A percentile compares a stretch with the other conserved stretches of the same genome.
Evolutionary conservation across 768 basidiomycete species (phyloP).

Genomic region (Trametes villosa): DNA sequence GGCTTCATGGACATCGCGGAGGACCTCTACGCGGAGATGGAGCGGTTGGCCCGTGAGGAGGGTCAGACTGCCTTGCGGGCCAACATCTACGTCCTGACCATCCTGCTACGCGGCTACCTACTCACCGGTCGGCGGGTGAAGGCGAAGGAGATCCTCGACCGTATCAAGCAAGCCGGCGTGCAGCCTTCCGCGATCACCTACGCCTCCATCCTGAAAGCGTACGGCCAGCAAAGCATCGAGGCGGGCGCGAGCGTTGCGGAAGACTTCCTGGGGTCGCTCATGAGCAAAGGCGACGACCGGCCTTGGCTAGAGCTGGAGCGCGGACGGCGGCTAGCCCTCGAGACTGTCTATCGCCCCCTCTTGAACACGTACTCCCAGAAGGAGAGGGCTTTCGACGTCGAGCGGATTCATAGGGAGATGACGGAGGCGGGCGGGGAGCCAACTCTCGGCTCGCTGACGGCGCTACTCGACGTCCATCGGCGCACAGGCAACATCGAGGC

Average conservation of each 20-base stretch:
- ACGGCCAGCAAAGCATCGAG: conserved; percentile 51
- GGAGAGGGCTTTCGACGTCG: conserved; percentile 54
- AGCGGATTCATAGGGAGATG: conserved; percentile 58
- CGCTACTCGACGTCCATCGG: conserved; percentile 76
- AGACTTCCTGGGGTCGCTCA: conserved; percentile 61
- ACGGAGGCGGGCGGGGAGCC: conserved; percentile 58
- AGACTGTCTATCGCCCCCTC: conserved; percentile 65
- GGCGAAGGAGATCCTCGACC: conserved; percentile 70
- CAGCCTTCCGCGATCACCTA: conserved; percentile 72
- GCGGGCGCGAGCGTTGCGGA: conserved; percentile 64
- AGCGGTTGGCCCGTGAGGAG: conserved; percentile 41
- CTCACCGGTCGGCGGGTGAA: conserved; percentile 51
- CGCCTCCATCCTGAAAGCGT: conserved; percentile 65
- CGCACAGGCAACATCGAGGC: conserved; percentile 55
- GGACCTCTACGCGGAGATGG: conserved; percentile 73
- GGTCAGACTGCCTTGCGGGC: conserved; percentile 46
- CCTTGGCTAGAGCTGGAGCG: conserved; percentile 46
- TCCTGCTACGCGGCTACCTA: conserved; percentile 76
- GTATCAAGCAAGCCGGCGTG: conserved; percentile 71
- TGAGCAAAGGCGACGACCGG: conserved; percentile 29
- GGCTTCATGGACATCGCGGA: conserved; percentile 65
- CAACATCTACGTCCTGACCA: conserved; percentile 67
- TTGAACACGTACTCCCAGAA: conserved; percentile 53
- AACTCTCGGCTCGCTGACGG: conserved; percentile 61
- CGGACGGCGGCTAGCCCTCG: conserved; percentile 49